Evolutionary conservation across 306 rosid genomes (phyloP), one percentile per base, ranked within the genome.

Genomic region (Medicago arabica): DNA sequence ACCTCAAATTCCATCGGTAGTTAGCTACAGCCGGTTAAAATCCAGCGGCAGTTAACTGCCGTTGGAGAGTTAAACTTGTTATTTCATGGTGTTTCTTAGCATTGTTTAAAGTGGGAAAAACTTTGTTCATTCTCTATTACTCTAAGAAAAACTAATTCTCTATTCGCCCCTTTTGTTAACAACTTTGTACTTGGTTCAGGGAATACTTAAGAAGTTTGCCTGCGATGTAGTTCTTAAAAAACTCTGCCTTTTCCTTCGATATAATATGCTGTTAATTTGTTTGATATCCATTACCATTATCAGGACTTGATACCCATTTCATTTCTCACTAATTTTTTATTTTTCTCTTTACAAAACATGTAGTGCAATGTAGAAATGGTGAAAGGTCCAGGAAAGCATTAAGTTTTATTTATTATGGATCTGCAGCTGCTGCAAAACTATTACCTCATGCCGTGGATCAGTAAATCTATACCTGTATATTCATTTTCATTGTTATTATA

Each of bases 401-500:
- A 60, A 60, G 64, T 50, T 59, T 47, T 31, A 59, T 43, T 65
- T 59, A 50, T 43, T 61, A 9, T 47, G 83, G 78, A 82, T 57
- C 71, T 38, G 44, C 43, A 53, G 72, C 67, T 36, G 77, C 61
- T 67, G 67, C 51, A 68, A 39, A 51, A 43, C 5, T 41, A 70
- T 23, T 69, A 34, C 9, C 43, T 38, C 57, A 53, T 69, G 44
- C 78, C 69, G 73, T 75, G 69, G 71, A 81, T 75, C 64, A 70
- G 79, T 81, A 85, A 78, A 78, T 70, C 19, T 78, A 18, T 44
- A 75, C 34, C 57, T 75, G 54, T 58, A 79, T 78, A 82, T 75
- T 81, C 74, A 43, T 58, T 71, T 15, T 59, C 66, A 50, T 54
- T 66, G 36, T 18, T 44, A 28, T 79, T 38, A 39, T 78, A 63